phyloP scores from a whole-genome alignment of 2,329 filamentous ascomycete species.

The Fusarium dlaminii region DNA sequence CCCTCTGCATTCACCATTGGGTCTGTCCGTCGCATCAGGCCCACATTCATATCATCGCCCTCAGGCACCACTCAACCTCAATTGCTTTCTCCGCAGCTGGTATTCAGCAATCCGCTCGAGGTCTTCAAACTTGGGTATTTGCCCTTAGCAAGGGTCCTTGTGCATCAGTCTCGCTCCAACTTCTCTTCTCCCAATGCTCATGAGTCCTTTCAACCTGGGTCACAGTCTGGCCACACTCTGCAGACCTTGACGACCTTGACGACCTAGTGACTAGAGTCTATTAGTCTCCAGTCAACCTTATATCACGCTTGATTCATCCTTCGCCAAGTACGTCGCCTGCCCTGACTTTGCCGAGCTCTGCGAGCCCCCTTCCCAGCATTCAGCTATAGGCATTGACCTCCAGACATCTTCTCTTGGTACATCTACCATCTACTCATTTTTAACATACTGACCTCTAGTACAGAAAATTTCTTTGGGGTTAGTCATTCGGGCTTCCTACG shows the following conservation, averaged over 20 bases:
- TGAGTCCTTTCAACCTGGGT: background rate
- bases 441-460: too few species aligned
- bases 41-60: rapidly evolving
- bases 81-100: rapidly evolving
- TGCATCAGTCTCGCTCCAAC: background rate
- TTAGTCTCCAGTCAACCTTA: too few species aligned
- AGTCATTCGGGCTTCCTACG: too few species aligned
- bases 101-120: rapidly evolving
- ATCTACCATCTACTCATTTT: too few species aligned
- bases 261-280: too few species aligned
- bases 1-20: background rate
- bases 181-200: background rate
- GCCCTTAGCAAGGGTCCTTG: background rate
- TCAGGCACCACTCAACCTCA: background rate
- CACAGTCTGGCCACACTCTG: background rate
- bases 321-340: too few species aligned
- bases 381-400: background rate
- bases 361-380: too few species aligned
- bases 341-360: too few species aligned
- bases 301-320: too few species aligned
- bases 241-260: too few species aligned
- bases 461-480: too few species aligned
- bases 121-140: background rate
- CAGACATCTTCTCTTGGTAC: too few species aligned
- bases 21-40: background rate